Conservation (phyloP, 176 grass and related monocot genomes). For the Cocos nucifera region DNA sequence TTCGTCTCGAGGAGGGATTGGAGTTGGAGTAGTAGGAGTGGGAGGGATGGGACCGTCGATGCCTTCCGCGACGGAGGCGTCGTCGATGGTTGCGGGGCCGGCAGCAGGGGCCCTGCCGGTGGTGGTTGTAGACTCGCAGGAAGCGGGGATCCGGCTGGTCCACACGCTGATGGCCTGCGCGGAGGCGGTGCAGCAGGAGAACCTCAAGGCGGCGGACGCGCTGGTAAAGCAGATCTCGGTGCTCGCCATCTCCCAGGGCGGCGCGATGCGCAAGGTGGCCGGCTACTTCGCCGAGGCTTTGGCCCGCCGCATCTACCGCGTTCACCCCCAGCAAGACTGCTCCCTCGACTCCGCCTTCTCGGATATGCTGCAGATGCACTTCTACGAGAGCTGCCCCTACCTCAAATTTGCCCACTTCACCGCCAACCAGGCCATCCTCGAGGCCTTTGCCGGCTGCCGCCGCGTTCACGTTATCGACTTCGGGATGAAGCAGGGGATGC, state of each 20-base stretch:
- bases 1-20: slow-evolving; percentile 43
- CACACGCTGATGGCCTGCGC: slow-evolving; percentile 80
- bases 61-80: slow-evolving; percentile 1
- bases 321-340: slow-evolving; percentile 29
- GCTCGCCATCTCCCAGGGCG: slow-evolving; percentile 69
- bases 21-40: background rate
- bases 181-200: slow-evolving; percentile 86
- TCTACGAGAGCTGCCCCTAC: slow-evolving; percentile 96
- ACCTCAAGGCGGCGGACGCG: slow-evolving; percentile 53
- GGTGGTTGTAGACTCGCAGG: slow-evolving; percentile 71
- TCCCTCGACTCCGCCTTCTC: slow-evolving; percentile 66
- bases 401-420: slow-evolving; percentile 99
- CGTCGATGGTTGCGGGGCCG: slow-evolving; percentile 15
- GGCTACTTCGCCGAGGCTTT: slow-evolving; percentile 89
- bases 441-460: slow-evolving; percentile 74
- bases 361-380: slow-evolving; percentile 80
- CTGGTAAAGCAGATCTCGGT: slow-evolving; percentile 82
- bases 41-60: slow-evolving; percentile 22
- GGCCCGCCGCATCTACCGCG: slow-evolving; percentile 62
- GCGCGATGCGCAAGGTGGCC: slow-evolving; percentile 89
- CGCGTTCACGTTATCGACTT: slow-evolving; percentile 94
- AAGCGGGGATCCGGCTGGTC: slow-evolving; percentile 75
- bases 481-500: slow-evolving; percentile 92
- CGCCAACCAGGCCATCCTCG: slow-evolving; percentile 91
- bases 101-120: slow-evolving; percentile 32